Evolutionary conservation across 2,329 filamentous ascomycete species (phyloP), one percentile per base, ranked within the genome.

Genomic region (Fusarium zealandicum): DNA sequence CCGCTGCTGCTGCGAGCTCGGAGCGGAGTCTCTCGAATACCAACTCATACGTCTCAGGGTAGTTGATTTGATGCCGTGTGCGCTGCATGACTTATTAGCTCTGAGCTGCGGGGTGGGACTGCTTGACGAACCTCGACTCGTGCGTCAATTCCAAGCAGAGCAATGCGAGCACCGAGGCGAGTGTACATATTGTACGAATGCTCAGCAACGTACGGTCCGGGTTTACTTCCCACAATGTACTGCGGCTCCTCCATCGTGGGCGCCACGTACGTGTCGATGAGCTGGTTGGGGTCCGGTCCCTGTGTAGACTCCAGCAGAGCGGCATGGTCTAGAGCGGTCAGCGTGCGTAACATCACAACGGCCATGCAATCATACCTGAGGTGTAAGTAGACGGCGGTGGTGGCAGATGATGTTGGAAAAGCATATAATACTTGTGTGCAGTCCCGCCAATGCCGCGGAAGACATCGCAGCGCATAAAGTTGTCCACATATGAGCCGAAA

Each of bases 381-480:
- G 92, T 96, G 72, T 88, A 97, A 1, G 93, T 96, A 25, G 90
- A 93, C 58, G 83, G 79, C 0, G 93, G 92, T 1, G 93, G 93
- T 11, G 93, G 85, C 42, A 96, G 78, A 68, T 97, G 93, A 66
- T 99, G 95, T 76, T 99, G 95, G 75, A 99, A 99, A 9, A 99
- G 83, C 83, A 98, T 85, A 72, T 99, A 99, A 75, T 98, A 98
- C 75, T 99, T 99, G 80, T 95, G 96, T 1, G 95, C 95, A 48
- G 93, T 87, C 27, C 90, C 92, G 5, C 95, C 95, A 51, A 99
- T 85, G 16, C 95, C 95, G 37, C 90, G 89, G 74, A 99, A 98
- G 6, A 99, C 92, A 39, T 91, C 83, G 44, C 92, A 95, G 66
- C 84, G 85, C 92, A 98, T 98, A 70, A 98, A 98, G 31, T 92